Evolutionary conservation across 2,329 filamentous ascomycete species (phyloP).

Genomic region (Chaetomium olivaceum): DNA sequence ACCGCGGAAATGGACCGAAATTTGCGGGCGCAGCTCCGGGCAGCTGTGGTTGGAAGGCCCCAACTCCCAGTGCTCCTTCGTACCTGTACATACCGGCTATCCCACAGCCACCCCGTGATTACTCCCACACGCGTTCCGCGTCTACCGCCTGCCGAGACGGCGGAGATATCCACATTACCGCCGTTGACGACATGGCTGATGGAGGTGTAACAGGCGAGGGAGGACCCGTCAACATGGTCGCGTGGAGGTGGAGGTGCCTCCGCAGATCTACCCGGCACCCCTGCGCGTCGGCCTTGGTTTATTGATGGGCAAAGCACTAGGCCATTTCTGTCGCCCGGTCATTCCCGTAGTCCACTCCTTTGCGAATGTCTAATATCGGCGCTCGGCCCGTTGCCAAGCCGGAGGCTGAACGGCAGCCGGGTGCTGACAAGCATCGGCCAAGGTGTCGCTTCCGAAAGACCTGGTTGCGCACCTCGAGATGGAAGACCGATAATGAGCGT

Average conservation of each 20-base stretch:
- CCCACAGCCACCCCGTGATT: not conserved
- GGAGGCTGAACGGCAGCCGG: not conserved
- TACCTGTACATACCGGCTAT: not conserved
- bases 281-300: not conserved
- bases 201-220: not conserved
- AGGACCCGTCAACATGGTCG: slow-evolving; percentile 2
- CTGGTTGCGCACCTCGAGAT: not conserved
- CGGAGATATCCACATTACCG: not conserved
- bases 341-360: not conserved
- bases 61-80: not conserved
- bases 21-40: slow-evolving; percentile 9
- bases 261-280: slow-evolving; percentile 14
- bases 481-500: not conserved
- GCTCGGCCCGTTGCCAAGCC: slow-evolving; percentile 19
- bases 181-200: not conserved
- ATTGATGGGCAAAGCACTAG: slow-evolving; percentile 12
- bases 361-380: slow-evolving; percentile 1
- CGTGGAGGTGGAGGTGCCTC: slow-evolving; percentile 1
- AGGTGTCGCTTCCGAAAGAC: not conserved
- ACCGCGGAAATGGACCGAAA: not conserved
- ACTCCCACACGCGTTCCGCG: not conserved
- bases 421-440: not conserved
- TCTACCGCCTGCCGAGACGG: not conserved
- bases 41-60: not conserved
- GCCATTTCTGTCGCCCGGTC: not conserved